Conservation (phyloP, 306 rosid genomes). For the Begonia loranthoides region DNA sequence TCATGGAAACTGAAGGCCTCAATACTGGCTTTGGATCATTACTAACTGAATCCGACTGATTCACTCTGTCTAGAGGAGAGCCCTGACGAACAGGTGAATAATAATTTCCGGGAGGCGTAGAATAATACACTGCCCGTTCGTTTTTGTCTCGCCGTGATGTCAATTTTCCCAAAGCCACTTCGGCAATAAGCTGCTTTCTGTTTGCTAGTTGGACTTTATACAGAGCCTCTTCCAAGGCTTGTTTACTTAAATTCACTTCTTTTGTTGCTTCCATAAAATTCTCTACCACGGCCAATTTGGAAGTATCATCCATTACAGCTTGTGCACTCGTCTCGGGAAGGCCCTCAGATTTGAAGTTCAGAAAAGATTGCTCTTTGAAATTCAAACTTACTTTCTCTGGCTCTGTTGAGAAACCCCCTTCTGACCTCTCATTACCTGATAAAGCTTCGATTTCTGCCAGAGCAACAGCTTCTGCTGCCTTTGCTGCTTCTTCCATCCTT, state of each 20-base stretch:
- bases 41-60: constrained; percentile 13
- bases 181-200: constrained; percentile 56
- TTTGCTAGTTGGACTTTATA: constrained; percentile 65
- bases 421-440: constrained; percentile 23
- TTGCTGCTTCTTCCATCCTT: constrained; percentile 97
- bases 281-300: constrained; percentile 38
- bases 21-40: constrained; percentile 33
- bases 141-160: constrained; percentile 29
- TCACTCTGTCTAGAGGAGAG: constrained; percentile 22
- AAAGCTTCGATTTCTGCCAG: constrained; percentile 73
- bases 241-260: constrained; percentile 58
- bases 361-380: constrained; percentile 24
- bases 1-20: constrained; percentile 60
- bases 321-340: constrained; percentile 28
- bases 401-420: constrained; percentile 29
- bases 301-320: constrained; percentile 35
- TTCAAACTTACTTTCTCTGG: constrained; percentile 37
- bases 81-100: constrained; percentile 22
- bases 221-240: constrained; percentile 64
- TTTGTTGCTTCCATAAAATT: constrained; percentile 75
- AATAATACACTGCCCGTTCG: constrained; percentile 25
- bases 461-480: constrained; percentile 90
- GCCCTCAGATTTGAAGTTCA: constrained; percentile 25
- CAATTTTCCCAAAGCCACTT: constrained; percentile 66
- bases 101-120: constrained; percentile 23